Evolutionary conservation across 768 basidiomycete species (phyloP).

Genomic region (Ramaria sp.): DNA sequence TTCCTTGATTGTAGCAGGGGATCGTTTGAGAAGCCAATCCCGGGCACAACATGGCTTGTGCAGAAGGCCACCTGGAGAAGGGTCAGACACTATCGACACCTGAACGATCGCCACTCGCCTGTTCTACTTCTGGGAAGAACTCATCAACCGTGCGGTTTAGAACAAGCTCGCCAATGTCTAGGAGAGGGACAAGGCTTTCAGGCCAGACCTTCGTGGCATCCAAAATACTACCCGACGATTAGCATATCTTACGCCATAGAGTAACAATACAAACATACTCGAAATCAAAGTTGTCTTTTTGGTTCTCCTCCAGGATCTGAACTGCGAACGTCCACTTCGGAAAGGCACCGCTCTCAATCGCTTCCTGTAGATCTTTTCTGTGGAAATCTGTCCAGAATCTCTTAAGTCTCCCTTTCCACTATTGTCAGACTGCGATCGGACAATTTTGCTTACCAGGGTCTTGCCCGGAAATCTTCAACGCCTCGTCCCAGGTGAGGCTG

Average conservation of each 20-base stretch:
- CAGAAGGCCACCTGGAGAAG: constrained; percentile 59
- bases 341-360: constrained; percentile 58
- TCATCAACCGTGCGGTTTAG: constrained; percentile 55
- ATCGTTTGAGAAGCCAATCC: constrained; percentile 39
- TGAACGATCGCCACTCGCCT: constrained; percentile 19
- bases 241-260: too few relatives aligned
- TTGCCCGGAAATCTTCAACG: constrained; percentile 69
- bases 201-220: constrained; percentile 86
- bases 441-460: constrained; percentile 48
- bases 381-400: constrained; percentile 52
- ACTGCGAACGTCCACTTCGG: constrained; percentile 77
- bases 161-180: constrained; percentile 67
- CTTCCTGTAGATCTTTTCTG: constrained; percentile 76
- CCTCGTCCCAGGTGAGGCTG: constrained; percentile 83
- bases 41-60: constrained; percentile 45
- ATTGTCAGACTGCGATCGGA: not conserved
- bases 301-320: constrained; percentile 55
- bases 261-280: constrained; percentile 25
- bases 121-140: constrained; percentile 82
- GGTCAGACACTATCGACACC: too few relatives aligned
- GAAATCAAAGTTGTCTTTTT: constrained; percentile 77
- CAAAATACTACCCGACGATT: constrained; percentile 32
- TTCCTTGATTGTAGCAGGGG: constrained; percentile 77
- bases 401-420: not conserved
- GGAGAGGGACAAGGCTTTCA: constrained; percentile 66